Conservation (phyloP, 2,329 filamentous ascomycete genomes). For the Botrytis fragariae region DNA sequence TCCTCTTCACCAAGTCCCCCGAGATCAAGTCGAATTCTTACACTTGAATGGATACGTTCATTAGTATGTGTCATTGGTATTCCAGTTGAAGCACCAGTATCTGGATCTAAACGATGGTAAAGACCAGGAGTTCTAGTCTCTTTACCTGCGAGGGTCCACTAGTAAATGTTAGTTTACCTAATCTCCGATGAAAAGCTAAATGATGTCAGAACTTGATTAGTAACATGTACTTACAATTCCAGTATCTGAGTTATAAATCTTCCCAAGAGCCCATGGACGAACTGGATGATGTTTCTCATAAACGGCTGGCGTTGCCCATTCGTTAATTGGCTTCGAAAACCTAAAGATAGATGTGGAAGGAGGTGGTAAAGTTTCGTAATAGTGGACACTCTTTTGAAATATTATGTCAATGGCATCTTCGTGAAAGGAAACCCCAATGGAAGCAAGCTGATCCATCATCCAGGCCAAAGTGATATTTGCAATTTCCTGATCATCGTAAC, state of each 20-base stretch:
- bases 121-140: conserved; percentile 39
- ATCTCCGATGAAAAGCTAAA: conserved; percentile 24
- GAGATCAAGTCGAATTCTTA: conserved; percentile 40
- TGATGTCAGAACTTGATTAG: conserved; percentile 20
- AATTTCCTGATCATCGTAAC: conserved; percentile 48
- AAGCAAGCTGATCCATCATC: conserved; percentile 48
- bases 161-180: neutral
- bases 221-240: conserved; percentile 23
- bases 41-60: conserved; percentile 41
- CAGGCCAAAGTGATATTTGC: conserved; percentile 49
- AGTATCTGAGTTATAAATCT: conserved; percentile 37
- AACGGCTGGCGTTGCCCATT: conserved; percentile 50
- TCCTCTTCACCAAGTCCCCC: conserved; percentile 41
- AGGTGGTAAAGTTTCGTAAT: conserved; percentile 31
- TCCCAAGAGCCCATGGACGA: conserved; percentile 40
- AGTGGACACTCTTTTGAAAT: conserved; percentile 35
- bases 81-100: conserved; percentile 40
- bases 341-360: conserved; percentile 23
- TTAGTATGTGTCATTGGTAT: conserved; percentile 41
- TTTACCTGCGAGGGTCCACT: conserved; percentile 45
- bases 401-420: conserved; percentile 38
- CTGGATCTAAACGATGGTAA: conserved; percentile 41
- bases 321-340: conserved; percentile 27
- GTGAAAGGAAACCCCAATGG: conserved; percentile 39
- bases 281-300: conserved; percentile 47